Conservation (phyloP, 768 basidiomycete genomes). For the Hygrophorus pudorinus region DNA sequence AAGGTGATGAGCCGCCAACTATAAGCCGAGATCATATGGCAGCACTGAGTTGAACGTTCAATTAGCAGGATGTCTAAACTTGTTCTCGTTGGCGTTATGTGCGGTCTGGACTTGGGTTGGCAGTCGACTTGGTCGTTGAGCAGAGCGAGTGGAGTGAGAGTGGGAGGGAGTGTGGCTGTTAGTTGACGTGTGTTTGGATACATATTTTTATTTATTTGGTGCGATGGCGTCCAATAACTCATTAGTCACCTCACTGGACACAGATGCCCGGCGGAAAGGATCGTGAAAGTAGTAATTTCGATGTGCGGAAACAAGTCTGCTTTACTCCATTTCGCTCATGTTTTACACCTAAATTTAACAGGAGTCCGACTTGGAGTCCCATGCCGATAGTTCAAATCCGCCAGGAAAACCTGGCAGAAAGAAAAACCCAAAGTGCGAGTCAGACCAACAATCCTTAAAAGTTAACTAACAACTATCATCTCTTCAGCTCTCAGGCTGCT, state of each 20-base stretch:
- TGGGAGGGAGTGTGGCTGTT: too few relatives aligned
- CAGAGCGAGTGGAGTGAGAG: too few relatives aligned
- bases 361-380: constrained; percentile 66
- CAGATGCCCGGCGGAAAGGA: neutral
- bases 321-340: constrained; percentile 3
- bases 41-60: too few relatives aligned
- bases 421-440: constrained; percentile 74
- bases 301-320: constrained; percentile 23
- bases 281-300: constrained; percentile 58
- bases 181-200: neutral
- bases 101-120: too few relatives aligned
- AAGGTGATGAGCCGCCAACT: constrained; percentile 35
- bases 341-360: constrained; percentile 14
- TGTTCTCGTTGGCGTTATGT: too few relatives aligned
- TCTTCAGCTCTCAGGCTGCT: constrained; percentile 71
- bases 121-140: too few relatives aligned
- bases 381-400: constrained; percentile 26
- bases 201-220: neutral
- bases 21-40: too few relatives aligned
- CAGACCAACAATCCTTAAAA: constrained; percentile 7
- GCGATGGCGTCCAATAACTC: neutral
- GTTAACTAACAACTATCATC: constrained; percentile 9
- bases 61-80: too few relatives aligned
- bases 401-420: constrained; percentile 69
- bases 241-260: neutral